Conservation (phyloP, 106 monocot species). For the Phalaenopsis aphrodite region DNA sequence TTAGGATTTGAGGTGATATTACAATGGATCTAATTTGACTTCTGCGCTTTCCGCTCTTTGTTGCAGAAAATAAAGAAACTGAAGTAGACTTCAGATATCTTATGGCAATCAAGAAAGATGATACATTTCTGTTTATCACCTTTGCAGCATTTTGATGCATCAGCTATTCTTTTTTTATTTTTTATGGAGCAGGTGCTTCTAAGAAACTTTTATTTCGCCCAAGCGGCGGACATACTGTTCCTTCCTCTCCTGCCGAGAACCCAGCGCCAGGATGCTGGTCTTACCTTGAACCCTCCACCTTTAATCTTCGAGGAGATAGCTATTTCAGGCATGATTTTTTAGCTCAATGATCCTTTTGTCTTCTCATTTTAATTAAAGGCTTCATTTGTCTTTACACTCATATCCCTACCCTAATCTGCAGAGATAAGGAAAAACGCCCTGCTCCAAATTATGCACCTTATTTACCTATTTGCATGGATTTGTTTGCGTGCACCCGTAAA, state of each 20-base stretch:
- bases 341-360: not conserved
- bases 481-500: conserved; percentile 47
- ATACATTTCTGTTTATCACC: not conserved
- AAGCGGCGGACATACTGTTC: conserved; percentile 54
- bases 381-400: not conserved
- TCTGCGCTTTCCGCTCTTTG: too few relatives aligned
- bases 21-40: too few relatives aligned
- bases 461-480: conserved; percentile 58
- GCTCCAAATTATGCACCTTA: conserved; percentile 57
- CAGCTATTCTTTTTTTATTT: not conserved
- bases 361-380: not conserved
- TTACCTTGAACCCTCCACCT: conserved; percentile 59
- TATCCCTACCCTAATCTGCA: conserved; percentile 11
- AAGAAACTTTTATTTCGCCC: conserved; percentile 68
- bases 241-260: conserved; percentile 49
- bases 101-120: too few relatives aligned
- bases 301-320: conserved; percentile 83
- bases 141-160: not conserved
- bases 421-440: conserved; percentile 57
- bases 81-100: too few relatives aligned
- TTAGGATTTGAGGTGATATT: too few relatives aligned
- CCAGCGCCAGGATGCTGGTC: conserved; percentile 66
- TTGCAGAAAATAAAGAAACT: too few relatives aligned
- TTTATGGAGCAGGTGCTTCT: conserved; percentile 47
- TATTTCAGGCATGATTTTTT: conserved; percentile 69